Conservation (phyloP, 2,329 filamentous ascomycete genomes). For the Bimuria novae-zelandiae region DNA sequence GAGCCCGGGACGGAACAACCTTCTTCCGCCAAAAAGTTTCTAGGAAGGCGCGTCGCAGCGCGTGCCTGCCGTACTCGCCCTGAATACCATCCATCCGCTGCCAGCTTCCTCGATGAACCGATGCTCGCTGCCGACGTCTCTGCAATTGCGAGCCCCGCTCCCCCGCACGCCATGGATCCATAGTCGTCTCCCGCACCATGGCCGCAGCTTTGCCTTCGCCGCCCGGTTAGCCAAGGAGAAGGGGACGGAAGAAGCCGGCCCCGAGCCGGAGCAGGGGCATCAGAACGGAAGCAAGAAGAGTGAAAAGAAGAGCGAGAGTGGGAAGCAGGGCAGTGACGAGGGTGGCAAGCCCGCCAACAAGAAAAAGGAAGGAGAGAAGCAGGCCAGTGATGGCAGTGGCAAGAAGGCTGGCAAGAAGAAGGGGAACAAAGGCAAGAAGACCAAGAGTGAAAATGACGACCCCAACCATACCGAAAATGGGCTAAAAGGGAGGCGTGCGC, state of each 20-base stretch:
- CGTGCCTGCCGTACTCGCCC: neutral
- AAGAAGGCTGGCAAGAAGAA: neutral
- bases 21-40: neutral
- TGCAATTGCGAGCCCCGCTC: neutral
- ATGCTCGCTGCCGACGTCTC: neutral
- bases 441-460: neutral
- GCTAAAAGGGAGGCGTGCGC: neutral
- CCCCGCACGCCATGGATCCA: constrained; percentile 4
- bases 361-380: neutral
- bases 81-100: neutral
- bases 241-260: neutral
- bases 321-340: neutral
- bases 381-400: no score
- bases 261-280: neutral
- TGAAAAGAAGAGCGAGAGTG: neutral
- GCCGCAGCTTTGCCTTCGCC: constrained; percentile 1
- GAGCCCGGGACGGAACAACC: neutral
- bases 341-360: neutral
- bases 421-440: neutral
- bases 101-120: constrained; percentile 1
- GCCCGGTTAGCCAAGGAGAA: constrained; percentile 1
- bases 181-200: neutral
- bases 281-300: neutral
- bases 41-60: neutral
- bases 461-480: neutral